Evolutionary conservation across 805 yeast genomes (phyloP).

Genomic region (Kuraishia hungarica): DNA sequence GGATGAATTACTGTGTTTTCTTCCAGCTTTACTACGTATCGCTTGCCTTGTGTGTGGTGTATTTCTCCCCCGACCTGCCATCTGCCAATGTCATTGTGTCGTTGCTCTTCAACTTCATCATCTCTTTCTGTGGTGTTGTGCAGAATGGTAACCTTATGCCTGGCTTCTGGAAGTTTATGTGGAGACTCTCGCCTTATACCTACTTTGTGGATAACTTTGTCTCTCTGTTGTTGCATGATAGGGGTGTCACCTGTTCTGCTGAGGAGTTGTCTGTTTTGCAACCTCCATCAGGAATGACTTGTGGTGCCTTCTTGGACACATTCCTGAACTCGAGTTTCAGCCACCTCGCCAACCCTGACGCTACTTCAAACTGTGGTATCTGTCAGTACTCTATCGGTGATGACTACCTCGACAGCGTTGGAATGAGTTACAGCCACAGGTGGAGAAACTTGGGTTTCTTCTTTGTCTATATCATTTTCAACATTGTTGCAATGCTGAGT

Average conservation of each 20-base stretch:
- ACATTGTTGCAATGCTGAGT: slow-evolving; percentile 31
- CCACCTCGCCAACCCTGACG: slow-evolving; percentile 45
- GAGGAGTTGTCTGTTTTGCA: slow-evolving; percentile 40
- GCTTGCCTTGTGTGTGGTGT: slow-evolving; percentile 46
- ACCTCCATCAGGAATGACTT: slow-evolving; percentile 56
- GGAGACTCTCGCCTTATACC: slow-evolving; percentile 64
- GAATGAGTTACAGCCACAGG: slow-evolving; percentile 34
- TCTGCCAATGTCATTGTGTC: slow-evolving; percentile 59
- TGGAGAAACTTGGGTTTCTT: slow-evolving; percentile 65
- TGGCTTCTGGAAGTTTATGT: slow-evolving; percentile 81
- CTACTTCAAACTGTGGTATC: slow-evolving; percentile 38
- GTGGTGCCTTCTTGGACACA: slow-evolving; percentile 42
- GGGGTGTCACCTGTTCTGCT: slow-evolving; percentile 38
- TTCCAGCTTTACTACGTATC: slow-evolving; percentile 37
- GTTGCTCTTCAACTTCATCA: slow-evolving; percentile 45
- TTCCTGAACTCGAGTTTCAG: slow-evolving; percentile 41
- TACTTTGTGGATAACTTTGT: slow-evolving; percentile 53
- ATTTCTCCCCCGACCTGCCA: slow-evolving; percentile 56
- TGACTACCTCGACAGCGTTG: slow-evolving; percentile 33
- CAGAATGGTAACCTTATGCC: slow-evolving; percentile 55
- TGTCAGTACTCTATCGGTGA: slow-evolving; percentile 39
- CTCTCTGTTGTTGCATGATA: slow-evolving; percentile 37
- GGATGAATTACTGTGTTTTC: slow-evolving; percentile 23
- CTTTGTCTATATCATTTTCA: slow-evolving; percentile 48
- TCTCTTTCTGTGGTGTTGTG: slow-evolving; percentile 64